Evolutionary conservation across 2,329 filamentous ascomycete species (phyloP).

Genomic region (Venturia effusa): DNA sequence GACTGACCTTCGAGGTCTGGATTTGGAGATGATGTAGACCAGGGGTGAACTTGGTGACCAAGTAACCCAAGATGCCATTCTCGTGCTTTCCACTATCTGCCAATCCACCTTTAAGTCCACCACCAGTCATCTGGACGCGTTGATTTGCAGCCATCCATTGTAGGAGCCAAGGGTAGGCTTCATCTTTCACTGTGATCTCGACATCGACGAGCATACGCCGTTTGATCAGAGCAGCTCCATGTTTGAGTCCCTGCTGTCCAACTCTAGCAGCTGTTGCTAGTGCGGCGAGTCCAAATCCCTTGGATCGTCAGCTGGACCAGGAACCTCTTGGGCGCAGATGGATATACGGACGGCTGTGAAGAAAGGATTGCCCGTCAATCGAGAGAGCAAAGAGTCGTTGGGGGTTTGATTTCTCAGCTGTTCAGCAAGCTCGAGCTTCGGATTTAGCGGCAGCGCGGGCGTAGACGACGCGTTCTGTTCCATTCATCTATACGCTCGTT

Average conservation of each 20-base stretch:
- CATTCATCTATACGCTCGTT: constrained; percentile 16
- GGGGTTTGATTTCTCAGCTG: constrained; percentile 27
- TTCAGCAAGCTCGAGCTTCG: constrained; percentile 18
- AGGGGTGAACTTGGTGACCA: constrained; percentile 48
- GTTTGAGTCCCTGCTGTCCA: constrained; percentile 64
- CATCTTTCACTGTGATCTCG: constrained; percentile 89
- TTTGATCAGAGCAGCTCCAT: constrained; percentile 62
- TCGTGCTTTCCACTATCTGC: constrained; percentile 17
- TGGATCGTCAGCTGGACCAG: constrained; percentile 17
- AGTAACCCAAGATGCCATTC: constrained; percentile 35
- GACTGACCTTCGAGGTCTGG: constrained; percentile 50
- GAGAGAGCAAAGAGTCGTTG: constrained; percentile 29
- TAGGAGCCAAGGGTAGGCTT: constrained; percentile 87
- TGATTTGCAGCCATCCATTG: constrained; percentile 88
- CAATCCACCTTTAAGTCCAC: neutral
- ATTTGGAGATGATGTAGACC: constrained; percentile 54
- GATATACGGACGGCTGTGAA: constrained; percentile 46
- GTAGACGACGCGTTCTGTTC: constrained; percentile 24
- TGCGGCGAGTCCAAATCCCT: constrained; percentile 82
- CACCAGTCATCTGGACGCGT: constrained; percentile 35
- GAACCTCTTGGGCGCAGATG: neutral
- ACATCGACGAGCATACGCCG: constrained; percentile 86
- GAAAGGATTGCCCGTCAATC: constrained; percentile 40
- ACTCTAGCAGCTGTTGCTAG: constrained; percentile 74
- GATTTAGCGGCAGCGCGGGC: constrained; percentile 20